These are phyloP conservation scores for Neospora caninum DNA, from an alignment of 169 alveolate genomes.

Conservation along the genomic window DNA sequence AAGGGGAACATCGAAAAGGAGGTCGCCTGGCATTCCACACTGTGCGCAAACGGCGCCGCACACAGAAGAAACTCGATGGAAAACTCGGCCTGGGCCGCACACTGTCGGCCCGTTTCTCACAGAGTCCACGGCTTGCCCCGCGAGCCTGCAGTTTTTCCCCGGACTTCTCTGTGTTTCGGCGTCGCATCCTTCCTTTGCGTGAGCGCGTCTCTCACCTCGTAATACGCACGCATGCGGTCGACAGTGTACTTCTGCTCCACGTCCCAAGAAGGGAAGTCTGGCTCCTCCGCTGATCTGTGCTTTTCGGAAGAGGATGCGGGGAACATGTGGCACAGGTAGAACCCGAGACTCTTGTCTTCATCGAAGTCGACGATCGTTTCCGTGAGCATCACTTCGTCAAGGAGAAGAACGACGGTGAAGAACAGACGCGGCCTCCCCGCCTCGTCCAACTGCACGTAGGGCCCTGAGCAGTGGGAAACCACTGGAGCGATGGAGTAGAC, in stretches of 20 bases:
- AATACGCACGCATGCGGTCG: conserved; percentile 15
- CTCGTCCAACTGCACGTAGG: neutral
- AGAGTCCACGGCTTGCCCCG: too few relatives aligned
- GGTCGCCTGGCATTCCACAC: conserved; percentile 18
- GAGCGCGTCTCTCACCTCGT: neutral
- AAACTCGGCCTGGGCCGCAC: too few relatives aligned
- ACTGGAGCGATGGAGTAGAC: neutral
- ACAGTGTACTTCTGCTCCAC: neutral
- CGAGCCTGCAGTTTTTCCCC: too few relatives aligned
- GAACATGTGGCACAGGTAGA: neutral
- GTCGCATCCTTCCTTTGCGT: too few relatives aligned
- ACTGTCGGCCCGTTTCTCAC: too few relatives aligned
- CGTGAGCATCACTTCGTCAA: neutral
- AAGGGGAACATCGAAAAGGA: neutral
- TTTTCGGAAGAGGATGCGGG: neutral
- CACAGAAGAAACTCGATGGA: neutral
- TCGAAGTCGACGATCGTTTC: conserved; percentile 18
- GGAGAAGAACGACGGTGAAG: neutral
- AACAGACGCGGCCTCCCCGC: neutral
- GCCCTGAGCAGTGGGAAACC: neutral
- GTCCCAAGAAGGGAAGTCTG: neutral
- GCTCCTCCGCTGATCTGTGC: neutral
- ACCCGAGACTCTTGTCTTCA: neutral
- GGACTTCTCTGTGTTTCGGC: too few relatives aligned
- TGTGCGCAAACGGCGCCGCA: neutral